Conservation (phyloP, 352 stramenopile species). For the Globisporangium spinosum region DNA sequence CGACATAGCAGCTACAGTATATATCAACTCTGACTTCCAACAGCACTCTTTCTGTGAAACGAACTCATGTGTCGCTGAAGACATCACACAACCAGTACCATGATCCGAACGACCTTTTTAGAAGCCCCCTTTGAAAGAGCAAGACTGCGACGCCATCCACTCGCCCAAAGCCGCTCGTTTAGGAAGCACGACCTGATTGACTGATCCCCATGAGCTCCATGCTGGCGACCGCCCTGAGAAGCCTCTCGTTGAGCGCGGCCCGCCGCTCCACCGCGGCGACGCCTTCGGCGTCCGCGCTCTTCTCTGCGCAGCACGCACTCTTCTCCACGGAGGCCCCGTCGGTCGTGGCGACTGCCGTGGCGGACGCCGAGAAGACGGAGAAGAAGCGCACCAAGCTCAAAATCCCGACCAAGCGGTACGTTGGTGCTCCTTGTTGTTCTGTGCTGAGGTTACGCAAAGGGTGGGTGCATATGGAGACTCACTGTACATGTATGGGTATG, state of each 20-base stretch:
- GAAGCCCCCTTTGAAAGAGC: not conserved
- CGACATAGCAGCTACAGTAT: no score
- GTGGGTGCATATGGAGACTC: not conserved
- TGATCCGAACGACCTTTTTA: no score
- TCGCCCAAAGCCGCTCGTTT: conserved; percentile 1
- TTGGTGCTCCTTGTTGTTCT: not conserved
- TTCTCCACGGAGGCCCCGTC: conserved; percentile 37
- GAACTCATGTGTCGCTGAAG: no score
- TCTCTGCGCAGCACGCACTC: conserved; percentile 28
- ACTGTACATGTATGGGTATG: not conserved
- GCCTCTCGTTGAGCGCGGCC: conserved; percentile 33
- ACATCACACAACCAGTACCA: no score
- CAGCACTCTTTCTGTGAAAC: no score
- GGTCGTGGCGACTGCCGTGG: conserved; percentile 9
- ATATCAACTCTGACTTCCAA: no score
- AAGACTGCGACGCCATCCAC: not conserved
- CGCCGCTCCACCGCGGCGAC: conserved; percentile 15
- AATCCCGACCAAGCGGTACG: conserved; percentile 67
- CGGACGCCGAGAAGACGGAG: conserved; percentile 20
- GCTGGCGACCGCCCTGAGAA: conserved; percentile 56
- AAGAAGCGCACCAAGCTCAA: conserved; percentile 74
- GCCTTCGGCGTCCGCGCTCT: conserved; percentile 21
- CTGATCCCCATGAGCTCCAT: conserved; percentile 24
- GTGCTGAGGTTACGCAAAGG: no score
- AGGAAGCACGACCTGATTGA: not conserved